phyloP scores from a whole-genome alignment of 805 yeast genomes.

The Zygoascus bituminiphila region DNA sequence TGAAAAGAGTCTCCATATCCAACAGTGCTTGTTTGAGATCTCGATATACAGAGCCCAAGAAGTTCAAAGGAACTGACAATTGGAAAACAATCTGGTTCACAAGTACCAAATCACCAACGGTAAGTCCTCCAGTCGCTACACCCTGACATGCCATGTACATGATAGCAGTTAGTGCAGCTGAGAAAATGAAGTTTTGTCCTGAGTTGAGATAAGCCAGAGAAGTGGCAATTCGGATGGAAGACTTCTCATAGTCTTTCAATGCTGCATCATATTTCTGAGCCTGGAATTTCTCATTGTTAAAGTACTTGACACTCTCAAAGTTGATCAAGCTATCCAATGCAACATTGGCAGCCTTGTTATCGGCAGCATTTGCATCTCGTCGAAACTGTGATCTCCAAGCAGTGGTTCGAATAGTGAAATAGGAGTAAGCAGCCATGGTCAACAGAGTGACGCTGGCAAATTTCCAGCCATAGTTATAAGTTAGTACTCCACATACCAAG shows the following conservation, averaged over 20 bases:
- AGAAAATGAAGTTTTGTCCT: conserved; percentile 73
- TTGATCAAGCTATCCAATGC: conserved; percentile 91
- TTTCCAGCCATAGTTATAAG: conserved; percentile 81
- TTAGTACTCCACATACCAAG: conserved; percentile 86
- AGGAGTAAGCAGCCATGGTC: conserved; percentile 83
- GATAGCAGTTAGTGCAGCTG: conserved; percentile 88
- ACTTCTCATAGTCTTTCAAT: conserved; percentile 60
- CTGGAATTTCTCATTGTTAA: conserved; percentile 81
- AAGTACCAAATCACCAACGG: conserved; percentile 91
- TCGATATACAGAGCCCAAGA: conserved; percentile 90
- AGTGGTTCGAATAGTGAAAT: conserved; percentile 85
- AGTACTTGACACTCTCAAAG: conserved; percentile 89
- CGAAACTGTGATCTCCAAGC: conserved; percentile 95
- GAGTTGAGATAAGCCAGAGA: conserved; percentile 66
- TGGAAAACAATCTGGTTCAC: conserved; percentile 96
- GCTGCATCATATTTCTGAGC: conserved; percentile 72
- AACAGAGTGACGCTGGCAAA: conserved; percentile 83
- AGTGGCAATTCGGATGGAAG: conserved; percentile 64
- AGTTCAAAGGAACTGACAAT: conserved; percentile 87
- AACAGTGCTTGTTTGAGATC: conserved; percentile 86
- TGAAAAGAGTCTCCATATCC: conserved; percentile 93
- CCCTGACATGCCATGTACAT: conserved; percentile 98
- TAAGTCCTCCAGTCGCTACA: conserved; percentile 69
- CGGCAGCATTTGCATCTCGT: conserved; percentile 84
- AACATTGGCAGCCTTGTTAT: conserved; percentile 89